A percentile compares a stretch with the other conserved stretches of the same genome.
phyloP scores from a whole-genome alignment of 768 basidiomycete species.

The Boletales sp. region DNA sequence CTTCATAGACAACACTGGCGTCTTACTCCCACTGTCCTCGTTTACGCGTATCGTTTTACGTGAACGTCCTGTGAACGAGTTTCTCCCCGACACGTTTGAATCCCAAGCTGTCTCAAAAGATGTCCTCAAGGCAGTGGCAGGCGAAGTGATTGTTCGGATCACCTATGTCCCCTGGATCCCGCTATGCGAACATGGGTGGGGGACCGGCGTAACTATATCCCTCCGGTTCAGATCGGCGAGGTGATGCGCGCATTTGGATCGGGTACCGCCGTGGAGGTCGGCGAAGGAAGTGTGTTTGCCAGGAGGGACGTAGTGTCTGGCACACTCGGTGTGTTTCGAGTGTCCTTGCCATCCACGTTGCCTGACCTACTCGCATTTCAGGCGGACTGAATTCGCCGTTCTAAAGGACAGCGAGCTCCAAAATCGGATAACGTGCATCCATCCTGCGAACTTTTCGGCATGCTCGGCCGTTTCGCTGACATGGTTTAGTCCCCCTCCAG shows the following conservation, averaged over 20 bases:
- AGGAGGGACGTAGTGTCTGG: constrained; percentile 72
- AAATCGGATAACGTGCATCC: constrained; percentile 56
- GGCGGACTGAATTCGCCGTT: constrained; percentile 82
- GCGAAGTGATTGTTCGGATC: constrained; percentile 69
- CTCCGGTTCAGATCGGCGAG: constrained; percentile 69
- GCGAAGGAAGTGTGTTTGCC: constrained; percentile 48
- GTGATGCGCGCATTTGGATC: constrained; percentile 76
- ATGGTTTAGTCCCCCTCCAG: constrained; percentile 47
- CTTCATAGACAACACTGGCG: background rate
- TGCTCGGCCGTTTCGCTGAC: too few species aligned
- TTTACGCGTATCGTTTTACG: constrained; percentile 75
- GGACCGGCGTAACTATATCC: constrained; percentile 66
- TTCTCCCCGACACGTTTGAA: constrained; percentile 73
- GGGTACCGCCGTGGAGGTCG: constrained; percentile 62
- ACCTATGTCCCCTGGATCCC: constrained; percentile 83
- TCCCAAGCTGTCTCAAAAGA: constrained; percentile 50
- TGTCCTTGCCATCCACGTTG: background rate
- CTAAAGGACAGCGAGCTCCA: constrained; percentile 49
- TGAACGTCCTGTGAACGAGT: constrained; percentile 66
- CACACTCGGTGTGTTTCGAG: constrained; percentile 45
- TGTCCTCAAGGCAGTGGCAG: constrained; percentile 46
- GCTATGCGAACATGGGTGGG: constrained; percentile 84
- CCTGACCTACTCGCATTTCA: constrained; percentile 17
- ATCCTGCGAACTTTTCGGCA: constrained; percentile 17
- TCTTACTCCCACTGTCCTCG: constrained; percentile 19